Conservation (phyloP, 2,329 filamentous ascomycete genomes). For the Scytalidium sp. region DNA sequence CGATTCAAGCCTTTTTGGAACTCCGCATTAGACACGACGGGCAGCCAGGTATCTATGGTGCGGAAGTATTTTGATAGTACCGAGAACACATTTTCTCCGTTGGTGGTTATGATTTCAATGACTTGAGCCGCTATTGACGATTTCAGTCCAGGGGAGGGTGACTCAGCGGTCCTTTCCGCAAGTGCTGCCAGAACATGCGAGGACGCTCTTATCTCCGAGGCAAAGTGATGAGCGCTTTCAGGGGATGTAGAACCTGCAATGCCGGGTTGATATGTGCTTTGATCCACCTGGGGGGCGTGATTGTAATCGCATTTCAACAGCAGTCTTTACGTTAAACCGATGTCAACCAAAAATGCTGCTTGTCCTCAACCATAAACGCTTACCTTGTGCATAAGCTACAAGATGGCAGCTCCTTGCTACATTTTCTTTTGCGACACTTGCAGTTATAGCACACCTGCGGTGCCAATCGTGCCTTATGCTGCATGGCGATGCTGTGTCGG, state of each 20-base stretch:
- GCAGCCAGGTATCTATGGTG: constrained; percentile 18
- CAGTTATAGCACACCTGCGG: constrained; percentile 18
- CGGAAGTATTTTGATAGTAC: constrained; percentile 14
- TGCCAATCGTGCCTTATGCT: too few species aligned
- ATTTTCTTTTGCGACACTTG: constrained; percentile 18
- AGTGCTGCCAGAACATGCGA: constrained; percentile 10
- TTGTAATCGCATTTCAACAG: constrained; percentile 18
- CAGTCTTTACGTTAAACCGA: constrained; percentile 12
- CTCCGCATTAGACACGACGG: constrained; percentile 12
- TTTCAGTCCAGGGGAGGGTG: neutral
- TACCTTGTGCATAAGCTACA: constrained; percentile 17
- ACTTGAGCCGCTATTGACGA: constrained; percentile 12
- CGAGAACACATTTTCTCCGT: constrained; percentile 12
- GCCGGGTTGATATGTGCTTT: constrained; percentile 6
- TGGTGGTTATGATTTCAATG: constrained; percentile 9
- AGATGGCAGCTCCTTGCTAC: constrained; percentile 15
- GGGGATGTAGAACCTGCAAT: neutral
- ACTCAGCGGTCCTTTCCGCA: constrained; percentile 4
- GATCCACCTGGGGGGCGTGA: constrained; percentile 1
- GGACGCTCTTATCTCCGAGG: constrained; percentile 10
- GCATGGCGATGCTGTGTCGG: too few species aligned
- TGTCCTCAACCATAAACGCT: neutral
- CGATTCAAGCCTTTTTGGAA: constrained; percentile 12
- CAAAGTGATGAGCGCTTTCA: neutral
- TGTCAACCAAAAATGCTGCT: neutral